Conservation (phyloP, 192 early-diverging fungal genomes). For the Linnemannia hyalina region DNA sequence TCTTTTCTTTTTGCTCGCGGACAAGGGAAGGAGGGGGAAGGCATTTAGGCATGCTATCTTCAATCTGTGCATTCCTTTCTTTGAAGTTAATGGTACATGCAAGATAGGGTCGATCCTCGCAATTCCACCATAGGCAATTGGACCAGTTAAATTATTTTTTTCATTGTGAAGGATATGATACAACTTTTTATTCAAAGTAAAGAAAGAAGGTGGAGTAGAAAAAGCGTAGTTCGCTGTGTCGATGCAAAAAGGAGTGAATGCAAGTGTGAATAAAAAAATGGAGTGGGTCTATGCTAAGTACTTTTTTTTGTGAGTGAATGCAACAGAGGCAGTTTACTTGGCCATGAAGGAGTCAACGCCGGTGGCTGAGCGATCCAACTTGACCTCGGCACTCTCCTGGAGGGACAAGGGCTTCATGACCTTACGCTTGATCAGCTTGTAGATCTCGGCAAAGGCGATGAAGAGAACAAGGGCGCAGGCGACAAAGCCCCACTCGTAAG, state of each 20-base stretch:
- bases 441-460: conserved; percentile 40
- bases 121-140: too few species aligned
- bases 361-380: conserved; percentile 29
- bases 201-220: not conserved
- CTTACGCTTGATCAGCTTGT: conserved; percentile 40
- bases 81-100: too few species aligned
- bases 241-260: not conserved
- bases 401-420: conserved; percentile 30
- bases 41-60: not conserved
- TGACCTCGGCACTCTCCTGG: conserved; percentile 12
- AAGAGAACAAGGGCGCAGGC: conserved; percentile 30
- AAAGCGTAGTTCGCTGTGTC: not conserved
- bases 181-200: not conserved
- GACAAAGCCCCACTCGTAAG: conserved; percentile 46
- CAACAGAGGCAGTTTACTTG: not conserved
- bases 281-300: not conserved
- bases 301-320: not conserved
- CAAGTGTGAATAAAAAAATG: not conserved
- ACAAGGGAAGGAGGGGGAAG: not conserved
- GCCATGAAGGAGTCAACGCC: conserved; percentile 3
- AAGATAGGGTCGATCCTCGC: too few species aligned
- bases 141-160: not conserved
- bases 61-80: too few species aligned
- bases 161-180: not conserved
- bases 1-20: not conserved